Evolutionary conservation across 495 filamentous ascomycete species (phyloP).

Genomic region (Acidomyces sp.): DNA sequence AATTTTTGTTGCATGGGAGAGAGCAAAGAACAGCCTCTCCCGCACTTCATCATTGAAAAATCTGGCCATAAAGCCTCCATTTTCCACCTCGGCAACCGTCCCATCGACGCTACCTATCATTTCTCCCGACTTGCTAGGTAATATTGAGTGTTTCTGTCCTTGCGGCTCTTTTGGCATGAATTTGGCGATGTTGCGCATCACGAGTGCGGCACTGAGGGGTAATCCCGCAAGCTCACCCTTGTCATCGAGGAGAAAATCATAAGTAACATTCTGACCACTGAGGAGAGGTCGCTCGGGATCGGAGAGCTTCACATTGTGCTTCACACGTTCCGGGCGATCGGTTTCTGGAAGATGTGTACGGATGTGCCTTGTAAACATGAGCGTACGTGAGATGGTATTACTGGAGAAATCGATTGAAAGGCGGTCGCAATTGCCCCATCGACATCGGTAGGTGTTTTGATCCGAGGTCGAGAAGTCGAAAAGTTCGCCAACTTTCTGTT

Average conservation of each 20-base stretch:
- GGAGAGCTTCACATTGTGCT: conserved; percentile 19
- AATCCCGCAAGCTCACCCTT: conserved; percentile 68
- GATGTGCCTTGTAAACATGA: conserved; percentile 44
- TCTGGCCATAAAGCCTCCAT: conserved; percentile 1
- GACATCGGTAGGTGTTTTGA: conserved; percentile 3
- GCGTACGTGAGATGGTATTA: conserved; percentile 9
- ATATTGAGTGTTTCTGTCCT: not conserved
- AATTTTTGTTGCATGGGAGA: too few species aligned
- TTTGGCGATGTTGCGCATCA: conserved; percentile 72
- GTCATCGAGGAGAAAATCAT: conserved; percentile 70
- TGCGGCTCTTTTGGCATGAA: conserved; percentile 12
- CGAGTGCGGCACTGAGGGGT: conserved; percentile 68
- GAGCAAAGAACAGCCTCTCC: conserved; percentile 13
- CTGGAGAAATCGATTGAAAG: conserved; percentile 7
- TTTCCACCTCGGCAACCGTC: not conserved
- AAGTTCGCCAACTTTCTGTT: not conserved
- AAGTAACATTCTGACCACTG: conserved; percentile 35
- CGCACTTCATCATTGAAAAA: conserved; percentile 14
- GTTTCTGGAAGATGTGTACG: conserved; percentile 50
- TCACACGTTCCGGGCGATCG: conserved; percentile 20
- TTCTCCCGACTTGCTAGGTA: not conserved
- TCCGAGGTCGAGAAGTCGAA: conserved; percentile 15
- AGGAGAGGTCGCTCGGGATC: conserved; percentile 23
- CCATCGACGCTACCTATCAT: not conserved
- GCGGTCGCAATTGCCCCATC: conserved; percentile 12